phyloP scores from a whole-genome alignment of 1,284 basidiomycete genomes.

The Gymnopus androsaceus region DNA sequence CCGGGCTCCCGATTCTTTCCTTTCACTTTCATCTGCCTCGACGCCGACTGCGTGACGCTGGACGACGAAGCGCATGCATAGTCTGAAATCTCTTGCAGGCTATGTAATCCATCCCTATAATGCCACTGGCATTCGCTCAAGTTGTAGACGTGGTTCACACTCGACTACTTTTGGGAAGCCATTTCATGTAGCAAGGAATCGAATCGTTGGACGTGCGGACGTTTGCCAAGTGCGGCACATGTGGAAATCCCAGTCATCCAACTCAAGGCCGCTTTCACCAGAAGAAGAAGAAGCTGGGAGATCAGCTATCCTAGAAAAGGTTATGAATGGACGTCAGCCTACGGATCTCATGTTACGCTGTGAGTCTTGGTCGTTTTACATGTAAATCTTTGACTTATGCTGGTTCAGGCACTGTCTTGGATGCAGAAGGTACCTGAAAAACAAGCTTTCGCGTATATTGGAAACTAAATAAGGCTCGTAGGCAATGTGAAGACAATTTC shows the following conservation, averaged over 20 bases:
- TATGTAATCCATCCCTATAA: slow-evolving; percentile 45
- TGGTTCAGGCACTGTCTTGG: slow-evolving; percentile 78
- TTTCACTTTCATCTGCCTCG: too few species aligned
- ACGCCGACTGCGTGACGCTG: not conserved
- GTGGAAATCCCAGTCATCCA: slow-evolving; percentile 23
- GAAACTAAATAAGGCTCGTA: slow-evolving; percentile 29
- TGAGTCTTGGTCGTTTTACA: slow-evolving; percentile 42
- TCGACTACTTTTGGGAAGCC: not conserved
- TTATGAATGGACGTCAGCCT: slow-evolving; percentile 79
- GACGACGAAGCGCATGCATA: slow-evolving; percentile 50
- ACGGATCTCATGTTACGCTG: slow-evolving; percentile 82
- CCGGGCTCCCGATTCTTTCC: too few species aligned
- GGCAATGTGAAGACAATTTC: slow-evolving; percentile 89
- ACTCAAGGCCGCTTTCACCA: slow-evolving; percentile 39
- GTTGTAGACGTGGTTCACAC: not conserved
- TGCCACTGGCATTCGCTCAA: slow-evolving; percentile 13
- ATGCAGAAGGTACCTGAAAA: slow-evolving; percentile 62
- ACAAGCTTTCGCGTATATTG: not conserved
- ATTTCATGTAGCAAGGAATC: not conserved
- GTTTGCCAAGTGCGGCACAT: not conserved
- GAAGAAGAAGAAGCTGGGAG: slow-evolving; percentile 70
- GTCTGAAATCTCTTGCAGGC: slow-evolving; percentile 35
- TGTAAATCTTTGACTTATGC: slow-evolving; percentile 6
- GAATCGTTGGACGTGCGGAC: not conserved
- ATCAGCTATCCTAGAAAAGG: slow-evolving; percentile 74